A percentile compares a stretch with the other conserved stretches of the same genome.
These are phyloP conservation scores for Immersiporthe knoxdaviesiana DNA, from an alignment of 2,329 filamentous ascomycete genomes.

Conservation along the genomic window DNA sequence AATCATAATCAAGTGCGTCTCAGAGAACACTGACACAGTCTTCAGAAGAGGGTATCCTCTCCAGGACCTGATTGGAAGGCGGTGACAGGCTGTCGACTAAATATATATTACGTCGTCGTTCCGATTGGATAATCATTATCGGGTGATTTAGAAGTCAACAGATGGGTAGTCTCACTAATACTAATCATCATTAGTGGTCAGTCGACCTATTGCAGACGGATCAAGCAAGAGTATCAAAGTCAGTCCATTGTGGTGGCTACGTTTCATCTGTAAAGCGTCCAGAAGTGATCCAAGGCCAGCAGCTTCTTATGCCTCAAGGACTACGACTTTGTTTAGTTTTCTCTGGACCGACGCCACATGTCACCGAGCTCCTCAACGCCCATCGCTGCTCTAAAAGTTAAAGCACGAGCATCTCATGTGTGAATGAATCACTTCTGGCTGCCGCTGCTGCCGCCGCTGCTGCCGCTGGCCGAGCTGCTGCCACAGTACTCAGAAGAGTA, in stretches of 20 bases:
- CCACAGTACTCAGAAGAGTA: conserved; percentile 34
- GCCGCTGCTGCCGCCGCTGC: conserved; percentile 8
- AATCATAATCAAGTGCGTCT: no score
- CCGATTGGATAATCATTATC: no score
- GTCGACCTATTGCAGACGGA: no score
- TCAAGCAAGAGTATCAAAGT: neutral
- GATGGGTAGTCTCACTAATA: no score
- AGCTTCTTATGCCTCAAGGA: neutral
- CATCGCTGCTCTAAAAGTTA: neutral
- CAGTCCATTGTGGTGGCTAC: neutral
- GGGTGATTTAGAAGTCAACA: no score
- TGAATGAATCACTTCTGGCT: conserved; percentile 10
- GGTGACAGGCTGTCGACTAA: no score
- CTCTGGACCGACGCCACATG: neutral
- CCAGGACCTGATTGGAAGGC: no score
- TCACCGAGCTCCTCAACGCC: neutral
- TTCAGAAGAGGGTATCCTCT: no score
- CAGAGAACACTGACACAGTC: no score
- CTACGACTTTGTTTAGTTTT: neutral
- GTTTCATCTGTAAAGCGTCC: neutral
- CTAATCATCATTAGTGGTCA: no score
- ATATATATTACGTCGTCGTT: no score
- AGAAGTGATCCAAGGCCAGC: neutral
- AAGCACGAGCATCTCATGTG: neutral
- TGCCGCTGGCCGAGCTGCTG: conserved; percentile 16